Conservation (phyloP, 2,329 filamentous ascomycete species). For the Exophiala alcalophila region DNA sequence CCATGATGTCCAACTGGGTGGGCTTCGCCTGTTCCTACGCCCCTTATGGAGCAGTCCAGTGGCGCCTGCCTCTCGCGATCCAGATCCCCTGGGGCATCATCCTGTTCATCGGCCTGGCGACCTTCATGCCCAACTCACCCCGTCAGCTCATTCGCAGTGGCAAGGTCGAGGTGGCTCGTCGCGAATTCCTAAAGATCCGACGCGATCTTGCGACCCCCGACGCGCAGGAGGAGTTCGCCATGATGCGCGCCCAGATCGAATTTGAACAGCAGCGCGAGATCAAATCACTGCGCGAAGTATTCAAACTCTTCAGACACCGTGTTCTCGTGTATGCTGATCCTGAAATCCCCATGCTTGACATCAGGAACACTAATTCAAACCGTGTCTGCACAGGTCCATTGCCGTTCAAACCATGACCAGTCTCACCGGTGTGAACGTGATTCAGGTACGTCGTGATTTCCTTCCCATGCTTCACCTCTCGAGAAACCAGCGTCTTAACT, state of each 20-base stretch:
- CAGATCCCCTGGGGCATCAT: slow-evolving; percentile 80
- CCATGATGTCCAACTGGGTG: slow-evolving; percentile 71
- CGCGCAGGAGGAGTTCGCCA: slow-evolving; percentile 73
- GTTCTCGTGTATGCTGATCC: slow-evolving; percentile 52
- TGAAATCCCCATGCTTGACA: too few species aligned
- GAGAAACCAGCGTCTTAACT: too few species aligned
- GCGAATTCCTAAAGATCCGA: slow-evolving; percentile 64
- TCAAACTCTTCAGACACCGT: slow-evolving; percentile 60
- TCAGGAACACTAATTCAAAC: too few species aligned
- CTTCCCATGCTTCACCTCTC: not conserved
- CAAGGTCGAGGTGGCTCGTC: slow-evolving; percentile 62
- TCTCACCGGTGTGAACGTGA: slow-evolving; percentile 85
- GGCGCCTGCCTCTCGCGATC: slow-evolving; percentile 75
- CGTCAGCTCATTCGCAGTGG: slow-evolving; percentile 81
- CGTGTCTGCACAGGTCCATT: slow-evolving; percentile 50
- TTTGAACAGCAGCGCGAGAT: slow-evolving; percentile 67
- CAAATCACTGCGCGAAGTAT: slow-evolving; percentile 55
- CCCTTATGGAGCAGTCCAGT: slow-evolving; percentile 62
- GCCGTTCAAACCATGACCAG: slow-evolving; percentile 79
- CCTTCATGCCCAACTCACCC: slow-evolving; percentile 80
- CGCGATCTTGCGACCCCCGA: slow-evolving; percentile 73
- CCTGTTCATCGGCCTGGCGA: slow-evolving; percentile 65
- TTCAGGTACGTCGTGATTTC: slow-evolving; percentile 53
- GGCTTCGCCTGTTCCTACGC: slow-evolving; percentile 68
- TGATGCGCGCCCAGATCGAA: slow-evolving; percentile 85